A percentile compares a stretch with the other conserved stretches of the same genome.
Conservation (phyloP, 495 filamentous ascomycete species). For the Talaromyces adpressus region DNA sequence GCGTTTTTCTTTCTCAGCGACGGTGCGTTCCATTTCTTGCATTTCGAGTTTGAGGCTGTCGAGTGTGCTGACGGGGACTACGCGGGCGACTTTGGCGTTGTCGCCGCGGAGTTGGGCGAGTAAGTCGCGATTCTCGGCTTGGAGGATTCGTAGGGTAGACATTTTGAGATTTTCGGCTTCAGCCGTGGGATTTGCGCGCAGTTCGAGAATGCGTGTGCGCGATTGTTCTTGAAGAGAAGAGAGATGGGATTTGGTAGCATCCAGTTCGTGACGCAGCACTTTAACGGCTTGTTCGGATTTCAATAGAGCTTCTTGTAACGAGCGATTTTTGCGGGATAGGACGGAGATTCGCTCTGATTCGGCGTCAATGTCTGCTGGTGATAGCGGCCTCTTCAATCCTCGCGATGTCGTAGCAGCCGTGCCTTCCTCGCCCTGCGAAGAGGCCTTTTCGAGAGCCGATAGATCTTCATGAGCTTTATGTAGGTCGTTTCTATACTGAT, state of each 20-base stretch:
- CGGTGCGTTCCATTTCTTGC: constrained; percentile 57
- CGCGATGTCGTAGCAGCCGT: constrained; percentile 16
- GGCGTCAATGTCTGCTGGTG: constrained; percentile 60
- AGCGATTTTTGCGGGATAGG: constrained; percentile 74
- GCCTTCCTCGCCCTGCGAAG: constrained; percentile 24
- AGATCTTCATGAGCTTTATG: constrained; percentile 66
- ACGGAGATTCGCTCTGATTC: constrained; percentile 75
- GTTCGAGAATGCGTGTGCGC: constrained; percentile 76
- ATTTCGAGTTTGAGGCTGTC: constrained; percentile 67
- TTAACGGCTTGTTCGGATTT: constrained; percentile 58
- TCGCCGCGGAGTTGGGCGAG: constrained; percentile 63
- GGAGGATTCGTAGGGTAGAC: constrained; percentile 65
- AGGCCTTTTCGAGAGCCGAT: constrained; percentile 45
- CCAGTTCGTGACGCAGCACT: constrained; percentile 66
- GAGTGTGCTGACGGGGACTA: constrained; percentile 69
- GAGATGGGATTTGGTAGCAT: constrained; percentile 64
- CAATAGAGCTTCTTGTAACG: constrained; percentile 68
- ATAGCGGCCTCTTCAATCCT: constrained; percentile 33
- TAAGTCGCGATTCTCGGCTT: constrained; percentile 78
- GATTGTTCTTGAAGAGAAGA: constrained; percentile 62
- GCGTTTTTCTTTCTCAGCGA: constrained; percentile 80
- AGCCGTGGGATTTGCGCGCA: constrained; percentile 85
- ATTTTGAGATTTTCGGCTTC: constrained; percentile 75
- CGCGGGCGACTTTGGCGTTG: constrained; percentile 30
- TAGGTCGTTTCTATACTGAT: constrained; percentile 81